phyloP scores from a whole-genome alignment of 2,329 filamentous ascomycete genomes.

The Allantophomopsis cytisporea region DNA sequence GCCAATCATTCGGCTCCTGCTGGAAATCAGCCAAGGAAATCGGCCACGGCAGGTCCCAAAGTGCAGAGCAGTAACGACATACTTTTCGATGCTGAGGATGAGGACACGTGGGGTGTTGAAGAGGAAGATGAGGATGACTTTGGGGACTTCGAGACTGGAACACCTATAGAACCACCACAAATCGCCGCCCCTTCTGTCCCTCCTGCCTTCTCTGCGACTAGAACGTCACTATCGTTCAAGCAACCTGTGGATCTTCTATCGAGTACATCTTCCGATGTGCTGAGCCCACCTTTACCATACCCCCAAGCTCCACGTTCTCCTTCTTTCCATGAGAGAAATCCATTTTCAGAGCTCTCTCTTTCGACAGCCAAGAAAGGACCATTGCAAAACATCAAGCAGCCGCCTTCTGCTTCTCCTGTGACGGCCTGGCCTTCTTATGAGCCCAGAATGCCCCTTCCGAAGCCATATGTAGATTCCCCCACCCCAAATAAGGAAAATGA shows the following conservation, averaged over 20 bases:
- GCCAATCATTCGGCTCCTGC: too few relatives aligned
- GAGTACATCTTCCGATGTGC: constrained; percentile 15
- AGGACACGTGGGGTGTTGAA: constrained; percentile 17
- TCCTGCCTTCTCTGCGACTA: constrained; percentile 3
- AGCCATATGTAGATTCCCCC: constrained; percentile 13
- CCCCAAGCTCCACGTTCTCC: constrained; percentile 35
- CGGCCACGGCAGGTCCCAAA: too few relatives aligned
- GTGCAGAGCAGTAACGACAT: constrained; percentile 9
- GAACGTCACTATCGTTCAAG: constrained; percentile 11
- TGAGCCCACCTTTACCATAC: constrained; percentile 20
- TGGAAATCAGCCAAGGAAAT: too few relatives aligned
- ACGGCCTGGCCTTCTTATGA: constrained; percentile 16
- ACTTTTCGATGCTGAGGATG: constrained; percentile 22
- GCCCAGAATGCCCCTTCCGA: constrained; percentile 6
- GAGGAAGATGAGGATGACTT: constrained; percentile 43
- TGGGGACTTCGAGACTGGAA: constrained; percentile 52
- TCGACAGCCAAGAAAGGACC: constrained; percentile 24
- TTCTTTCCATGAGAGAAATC: constrained; percentile 38
- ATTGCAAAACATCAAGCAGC: constrained; percentile 18
- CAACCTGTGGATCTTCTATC: constrained; percentile 18
- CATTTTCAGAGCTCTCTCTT: constrained; percentile 33
- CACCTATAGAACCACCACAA: constrained; percentile 8
- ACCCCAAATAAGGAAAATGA: constrained; percentile 23
- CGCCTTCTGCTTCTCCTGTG: constrained; percentile 16
- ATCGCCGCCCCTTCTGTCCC: constrained; percentile 12